phyloP scores from a whole-genome alignment of 768 basidiomycete species.

The Asterophora parasitica region DNA sequence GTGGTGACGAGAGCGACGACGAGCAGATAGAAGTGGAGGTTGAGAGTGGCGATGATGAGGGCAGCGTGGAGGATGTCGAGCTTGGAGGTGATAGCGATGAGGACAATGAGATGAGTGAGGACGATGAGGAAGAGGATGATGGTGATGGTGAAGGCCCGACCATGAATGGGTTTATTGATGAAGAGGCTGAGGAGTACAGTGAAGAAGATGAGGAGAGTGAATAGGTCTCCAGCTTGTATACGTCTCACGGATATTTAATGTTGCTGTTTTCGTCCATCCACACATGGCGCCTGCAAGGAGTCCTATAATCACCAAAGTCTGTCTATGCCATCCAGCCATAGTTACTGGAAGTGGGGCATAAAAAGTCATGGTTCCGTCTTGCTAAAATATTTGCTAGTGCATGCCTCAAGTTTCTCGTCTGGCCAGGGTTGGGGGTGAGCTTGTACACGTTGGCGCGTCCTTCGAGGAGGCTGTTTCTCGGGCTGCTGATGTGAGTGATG shows the following conservation, averaged over 20 bases:
- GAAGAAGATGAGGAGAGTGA: slow-evolving; percentile 48
- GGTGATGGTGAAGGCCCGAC: slow-evolving; percentile 39
- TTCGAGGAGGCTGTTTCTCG: background rate
- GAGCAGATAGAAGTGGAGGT: slow-evolving; percentile 55
- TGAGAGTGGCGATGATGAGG: slow-evolving; percentile 62
- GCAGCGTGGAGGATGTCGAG: slow-evolving; percentile 77
- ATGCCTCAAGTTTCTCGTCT: background rate
- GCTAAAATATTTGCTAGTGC: background rate
- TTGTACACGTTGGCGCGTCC: background rate
- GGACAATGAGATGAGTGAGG: slow-evolving; percentile 36
- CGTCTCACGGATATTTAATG: slow-evolving; percentile 1
- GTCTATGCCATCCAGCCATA: too few relatives aligned
- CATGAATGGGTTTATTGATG: slow-evolving; percentile 53
- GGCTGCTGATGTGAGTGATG: background rate
- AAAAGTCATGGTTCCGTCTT: background rate
- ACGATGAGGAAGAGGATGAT: slow-evolving; percentile 37
- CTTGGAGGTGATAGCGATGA: slow-evolving; percentile 59
- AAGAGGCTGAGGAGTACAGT: slow-evolving; percentile 54
- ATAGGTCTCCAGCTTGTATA: slow-evolving; percentile 20
- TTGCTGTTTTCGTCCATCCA: background rate
- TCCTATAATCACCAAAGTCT: background rate
- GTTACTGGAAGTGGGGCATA: too few relatives aligned
- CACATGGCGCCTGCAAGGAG: background rate
- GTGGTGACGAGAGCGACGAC: slow-evolving; percentile 50
- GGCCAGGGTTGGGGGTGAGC: background rate